Conservation (phyloP, 495 filamentous ascomycete species). For the Tuber indicum region DNA sequence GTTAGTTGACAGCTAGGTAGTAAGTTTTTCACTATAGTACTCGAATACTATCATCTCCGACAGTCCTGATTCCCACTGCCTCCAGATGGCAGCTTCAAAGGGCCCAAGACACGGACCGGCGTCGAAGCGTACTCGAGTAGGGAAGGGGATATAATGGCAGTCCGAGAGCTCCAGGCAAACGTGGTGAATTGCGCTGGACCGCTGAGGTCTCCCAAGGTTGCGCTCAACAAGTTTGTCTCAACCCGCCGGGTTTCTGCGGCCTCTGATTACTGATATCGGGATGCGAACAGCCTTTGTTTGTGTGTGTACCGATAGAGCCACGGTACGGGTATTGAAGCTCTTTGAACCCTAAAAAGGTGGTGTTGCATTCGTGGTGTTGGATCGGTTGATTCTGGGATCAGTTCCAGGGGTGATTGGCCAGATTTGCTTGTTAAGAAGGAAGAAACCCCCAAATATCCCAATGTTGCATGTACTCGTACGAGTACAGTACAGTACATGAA, state of each 20-base stretch:
- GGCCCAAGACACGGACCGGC: neutral
- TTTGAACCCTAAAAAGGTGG: neutral
- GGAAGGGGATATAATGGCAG: neutral
- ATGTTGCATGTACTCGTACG: neutral
- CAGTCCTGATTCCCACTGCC: neutral
- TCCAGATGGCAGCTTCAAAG: neutral
- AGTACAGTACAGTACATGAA: too few relatives aligned
- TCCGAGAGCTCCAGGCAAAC: neutral
- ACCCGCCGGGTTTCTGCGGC: neutral
- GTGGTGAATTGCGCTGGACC: neutral
- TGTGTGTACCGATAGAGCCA: neutral
- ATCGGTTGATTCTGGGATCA: neutral
- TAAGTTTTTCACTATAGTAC: neutral
- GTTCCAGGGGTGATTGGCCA: neutral
- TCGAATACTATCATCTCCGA: neutral
- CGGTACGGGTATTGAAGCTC: neutral
- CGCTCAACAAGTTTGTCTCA: neutral
- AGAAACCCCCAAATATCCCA: neutral
- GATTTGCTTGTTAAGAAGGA: neutral
- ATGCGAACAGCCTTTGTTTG: neutral
- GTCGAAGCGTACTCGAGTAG: neutral
- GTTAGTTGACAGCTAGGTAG: neutral
- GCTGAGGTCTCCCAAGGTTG: neutral
- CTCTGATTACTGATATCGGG: neutral
- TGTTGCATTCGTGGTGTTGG: neutral